Conservation (phyloP, 139 green algal species). For the Choricystis sp. region DNA sequence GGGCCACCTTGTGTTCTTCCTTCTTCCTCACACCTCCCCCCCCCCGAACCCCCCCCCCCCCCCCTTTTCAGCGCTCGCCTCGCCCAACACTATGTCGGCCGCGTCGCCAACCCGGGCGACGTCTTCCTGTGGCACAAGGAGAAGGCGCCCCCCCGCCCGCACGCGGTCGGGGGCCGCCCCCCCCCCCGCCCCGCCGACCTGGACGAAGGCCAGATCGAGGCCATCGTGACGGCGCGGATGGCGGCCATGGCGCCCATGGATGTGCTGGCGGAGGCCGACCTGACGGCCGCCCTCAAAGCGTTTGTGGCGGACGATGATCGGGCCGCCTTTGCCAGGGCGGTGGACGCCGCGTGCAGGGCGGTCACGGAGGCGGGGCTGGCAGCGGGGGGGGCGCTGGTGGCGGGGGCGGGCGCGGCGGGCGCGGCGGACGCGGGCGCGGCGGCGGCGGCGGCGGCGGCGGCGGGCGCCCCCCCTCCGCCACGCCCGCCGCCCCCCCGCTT, state of each 20-base stretch:
- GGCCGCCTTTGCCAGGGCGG: conserved; percentile 24
- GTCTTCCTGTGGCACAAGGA: conserved; percentile 64
- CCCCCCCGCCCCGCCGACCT: background rate
- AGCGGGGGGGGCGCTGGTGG: background rate
- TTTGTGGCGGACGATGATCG: conserved; percentile 91
- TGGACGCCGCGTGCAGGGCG: conserved; percentile 8
- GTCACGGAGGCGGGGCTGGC: background rate
- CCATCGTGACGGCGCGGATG: background rate
- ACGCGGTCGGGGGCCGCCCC: background rate
- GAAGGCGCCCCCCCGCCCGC: background rate
- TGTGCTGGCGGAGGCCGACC: background rate
- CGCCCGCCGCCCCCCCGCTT: background rate
- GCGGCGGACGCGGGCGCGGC: background rate
- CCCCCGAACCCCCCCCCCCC: no score
- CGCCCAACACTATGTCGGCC: conserved; percentile 85
- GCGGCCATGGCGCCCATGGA: background rate
- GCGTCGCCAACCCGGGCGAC: conserved; percentile 93
- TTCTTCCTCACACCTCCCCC: no score
- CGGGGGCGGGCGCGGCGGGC: background rate
- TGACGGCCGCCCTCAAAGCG: conserved; percentile 49
- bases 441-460: background rate
- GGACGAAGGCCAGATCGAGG: conserved; percentile 2
- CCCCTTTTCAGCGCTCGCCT: conserved; percentile 89
- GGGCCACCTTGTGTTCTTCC: no score
- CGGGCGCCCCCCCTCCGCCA: background rate